Evolutionary conservation across 1,139 yeast genomes (phyloP), one percentile per base, ranked within the genome.

Genomic region (Nadsonia commutata): DNA sequence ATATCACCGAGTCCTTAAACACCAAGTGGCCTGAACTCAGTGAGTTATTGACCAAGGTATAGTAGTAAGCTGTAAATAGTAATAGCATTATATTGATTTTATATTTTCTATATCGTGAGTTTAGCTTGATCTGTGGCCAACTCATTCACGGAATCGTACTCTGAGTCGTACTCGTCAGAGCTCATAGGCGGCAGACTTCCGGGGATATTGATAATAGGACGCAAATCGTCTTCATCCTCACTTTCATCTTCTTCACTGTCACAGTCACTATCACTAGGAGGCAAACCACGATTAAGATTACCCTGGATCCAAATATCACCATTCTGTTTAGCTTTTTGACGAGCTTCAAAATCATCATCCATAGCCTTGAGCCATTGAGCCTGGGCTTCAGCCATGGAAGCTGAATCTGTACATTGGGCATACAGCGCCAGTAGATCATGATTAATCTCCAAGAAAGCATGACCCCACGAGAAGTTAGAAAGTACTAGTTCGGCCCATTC

Each of bases 381-480:
- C 60, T 90, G 94, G 0, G 90, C 95, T 40, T 59, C 63, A 43
- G 71, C 67, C 0, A 93, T 77, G 8, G 90, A 80, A 3, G 71
- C 86, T 1, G 82, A 72, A 54, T 90, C 95, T 0, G 88, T 76
- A 60, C 98, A 90, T 39, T 71, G 58, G 43, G 79, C 80, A 55
- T 93, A 93, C 9, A 80, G 58, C 44, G 76, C 80, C 20, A 93
- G 57, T 31, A 93, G 65, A 50, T 85, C 96, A 49, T 74, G 72
- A 58, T 93, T 93, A 44, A 93, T 76, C 46, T 81, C 79, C 52
- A 93, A 64, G 53, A 90, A 90, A 0, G 85, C 79, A 22, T 74
- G 72, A 2, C 99, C 99, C 96, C 97, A 90, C 1, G 94, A 79
- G 57, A 90, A 90, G 56, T 86, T 77, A 42, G 76, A 71, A 49